These are phyloP conservation scores for Acanthamoeba lugdunensis DNA, from an alignment of 208 protist species.

Conservation along the genomic window DNA sequence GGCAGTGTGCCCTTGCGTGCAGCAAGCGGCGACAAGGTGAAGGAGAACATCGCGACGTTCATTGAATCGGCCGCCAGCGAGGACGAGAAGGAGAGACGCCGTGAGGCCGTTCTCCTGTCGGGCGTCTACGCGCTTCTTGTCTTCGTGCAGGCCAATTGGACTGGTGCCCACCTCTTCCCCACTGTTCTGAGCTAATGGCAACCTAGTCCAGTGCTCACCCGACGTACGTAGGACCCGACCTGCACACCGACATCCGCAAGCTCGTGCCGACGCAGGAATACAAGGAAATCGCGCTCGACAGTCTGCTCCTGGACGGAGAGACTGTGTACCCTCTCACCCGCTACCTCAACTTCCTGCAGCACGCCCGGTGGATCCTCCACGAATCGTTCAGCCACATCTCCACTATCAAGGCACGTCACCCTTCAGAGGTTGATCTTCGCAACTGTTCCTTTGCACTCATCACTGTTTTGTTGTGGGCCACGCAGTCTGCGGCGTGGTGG, in stretches of 20 bases:
- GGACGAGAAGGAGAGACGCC: background rate
- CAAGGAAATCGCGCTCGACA: slow-evolving; percentile 23
- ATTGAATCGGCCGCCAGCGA: slow-evolving; percentile 14
- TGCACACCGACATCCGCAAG: slow-evolving; percentile 11
- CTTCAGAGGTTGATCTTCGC: background rate
- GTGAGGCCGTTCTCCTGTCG: background rate
- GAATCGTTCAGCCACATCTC: slow-evolving; percentile 18
- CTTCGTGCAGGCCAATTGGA: slow-evolving; percentile 64
- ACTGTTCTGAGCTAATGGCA: background rate
- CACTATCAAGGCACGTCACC: background rate
- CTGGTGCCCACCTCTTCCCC: background rate
- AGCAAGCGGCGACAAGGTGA: slow-evolving; percentile 15
- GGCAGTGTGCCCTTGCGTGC: background rate
- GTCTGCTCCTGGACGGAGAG: slow-evolving; percentile 29
- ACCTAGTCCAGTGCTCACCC: background rate
- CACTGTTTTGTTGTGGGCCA: too few species aligned
- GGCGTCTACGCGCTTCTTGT: slow-evolving; percentile 41
- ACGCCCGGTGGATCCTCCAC: slow-evolving; percentile 22
- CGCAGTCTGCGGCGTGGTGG: slow-evolving; percentile 32
- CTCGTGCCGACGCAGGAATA: background rate
- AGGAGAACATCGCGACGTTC: slow-evolving; percentile 1
- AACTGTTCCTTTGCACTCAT: background rate
- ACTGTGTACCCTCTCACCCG: slow-evolving; percentile 18
- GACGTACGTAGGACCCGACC: background rate
- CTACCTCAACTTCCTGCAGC: slow-evolving; percentile 29